Percentiles rank a stretch among this genome's conserved stretches.
Evolutionary conservation across 257 asterid species (phyloP).

Genomic region (Fraxinus cuspidata): DNA sequence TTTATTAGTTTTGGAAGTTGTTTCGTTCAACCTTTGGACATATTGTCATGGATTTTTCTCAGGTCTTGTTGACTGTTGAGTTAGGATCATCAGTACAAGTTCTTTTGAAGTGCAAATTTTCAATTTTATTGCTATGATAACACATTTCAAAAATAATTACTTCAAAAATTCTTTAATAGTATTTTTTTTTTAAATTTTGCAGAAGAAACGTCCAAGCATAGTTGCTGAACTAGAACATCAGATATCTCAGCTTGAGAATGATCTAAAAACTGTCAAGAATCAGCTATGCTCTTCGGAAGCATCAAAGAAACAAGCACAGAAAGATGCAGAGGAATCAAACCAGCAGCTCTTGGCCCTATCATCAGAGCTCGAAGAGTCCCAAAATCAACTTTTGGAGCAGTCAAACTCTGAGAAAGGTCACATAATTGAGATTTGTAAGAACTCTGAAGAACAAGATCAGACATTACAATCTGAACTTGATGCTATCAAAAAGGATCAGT

Average conservation of each 20-base stretch:
- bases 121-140: no score
- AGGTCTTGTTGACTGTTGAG: no score
- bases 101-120: no score
- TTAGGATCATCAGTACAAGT: no score
- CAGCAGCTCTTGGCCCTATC: slow-evolving; percentile 54
- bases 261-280: slow-evolving; percentile 67
- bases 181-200: slow-evolving; percentile 20
- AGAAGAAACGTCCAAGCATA: slow-evolving; percentile 56
- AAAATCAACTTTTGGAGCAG: slow-evolving; percentile 36
- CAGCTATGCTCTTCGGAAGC: slow-evolving; percentile 69
- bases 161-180: not conserved
- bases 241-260: slow-evolving; percentile 75
- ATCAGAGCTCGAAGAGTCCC: slow-evolving; percentile 58
- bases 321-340: slow-evolving; percentile 72
- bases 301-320: slow-evolving; percentile 62
- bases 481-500: no score
- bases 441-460: slow-evolving; percentile 32
- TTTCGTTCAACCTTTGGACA: no score
- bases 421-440: slow-evolving; percentile 19
- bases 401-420: slow-evolving; percentile 26
- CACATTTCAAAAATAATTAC: no score
- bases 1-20: no score
- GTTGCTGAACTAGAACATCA: slow-evolving; percentile 70
- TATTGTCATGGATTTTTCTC: no score
- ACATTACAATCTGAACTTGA: slow-evolving; percentile 5